Percentiles rank a stretch among this genome's conserved stretches.
These are phyloP conservation scores for Aspergillus phoenicis DNA, from an alignment of 2,329 filamentous ascomycete species.

Conservation along the genomic window DNA sequence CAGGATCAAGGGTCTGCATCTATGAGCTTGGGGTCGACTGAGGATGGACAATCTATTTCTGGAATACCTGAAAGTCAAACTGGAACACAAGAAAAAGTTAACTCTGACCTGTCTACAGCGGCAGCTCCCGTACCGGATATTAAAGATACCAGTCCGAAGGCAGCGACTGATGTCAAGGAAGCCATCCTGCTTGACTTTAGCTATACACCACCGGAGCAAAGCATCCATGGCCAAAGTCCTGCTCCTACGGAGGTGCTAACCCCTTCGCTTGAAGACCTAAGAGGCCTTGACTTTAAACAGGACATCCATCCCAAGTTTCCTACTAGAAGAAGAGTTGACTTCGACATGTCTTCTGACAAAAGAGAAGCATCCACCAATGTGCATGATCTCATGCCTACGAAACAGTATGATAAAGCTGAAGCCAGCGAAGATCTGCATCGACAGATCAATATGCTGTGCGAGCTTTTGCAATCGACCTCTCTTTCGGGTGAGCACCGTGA, in stretches of 20 bases:
- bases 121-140: background rate
- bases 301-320: background rate
- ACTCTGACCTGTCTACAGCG: background rate
- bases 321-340: conserved; percentile 5
- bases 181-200: conserved; percentile 28
- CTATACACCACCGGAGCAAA: conserved; percentile 14
- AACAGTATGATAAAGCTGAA: background rate
- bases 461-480: conserved; percentile 20
- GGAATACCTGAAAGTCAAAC: background rate
- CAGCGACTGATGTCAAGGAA: background rate
- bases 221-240: background rate
- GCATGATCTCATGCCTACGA: background rate
- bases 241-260: conserved; percentile 9
- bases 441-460: conserved; percentile 25
- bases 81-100: background rate
- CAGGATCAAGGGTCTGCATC: background rate
- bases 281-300: conserved; percentile 25
- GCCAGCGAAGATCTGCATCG: conserved; percentile 2
- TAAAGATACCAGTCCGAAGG: background rate
- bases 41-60: background rate
- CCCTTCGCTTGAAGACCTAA: conserved; percentile 23
- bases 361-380: background rate
- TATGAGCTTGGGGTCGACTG: background rate
- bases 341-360: background rate
- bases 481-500: conserved; percentile 21